These are phyloP conservation scores for Aspergillus sclerotioniger DNA, from an alignment of 495 filamentous ascomycete species.

Conservation along the genomic window DNA sequence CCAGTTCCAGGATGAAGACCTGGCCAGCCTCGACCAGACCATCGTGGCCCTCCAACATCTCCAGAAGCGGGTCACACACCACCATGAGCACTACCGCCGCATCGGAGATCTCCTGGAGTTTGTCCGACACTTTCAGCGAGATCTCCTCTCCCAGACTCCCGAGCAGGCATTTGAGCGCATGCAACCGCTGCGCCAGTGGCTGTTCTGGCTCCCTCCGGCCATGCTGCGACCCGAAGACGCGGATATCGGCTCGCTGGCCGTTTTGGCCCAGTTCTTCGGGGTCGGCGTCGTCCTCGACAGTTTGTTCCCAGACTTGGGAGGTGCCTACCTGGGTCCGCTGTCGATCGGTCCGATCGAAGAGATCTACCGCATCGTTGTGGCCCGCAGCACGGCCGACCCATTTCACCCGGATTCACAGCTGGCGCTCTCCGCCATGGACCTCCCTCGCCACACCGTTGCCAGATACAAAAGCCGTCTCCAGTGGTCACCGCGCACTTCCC, in stretches of 20 bases:
- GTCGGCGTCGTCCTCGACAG: slow-evolving; percentile 83
- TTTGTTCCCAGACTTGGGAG: slow-evolving; percentile 85
- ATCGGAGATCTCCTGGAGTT: slow-evolving; percentile 79
- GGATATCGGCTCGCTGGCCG: slow-evolving; percentile 43
- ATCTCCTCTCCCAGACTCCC: slow-evolving; percentile 68
- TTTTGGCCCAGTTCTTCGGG: slow-evolving; percentile 90
- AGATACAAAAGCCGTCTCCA: slow-evolving; percentile 36
- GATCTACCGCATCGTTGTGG: slow-evolving; percentile 58
- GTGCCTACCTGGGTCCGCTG: slow-evolving; percentile 79
- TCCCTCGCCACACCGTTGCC: slow-evolving; percentile 36
- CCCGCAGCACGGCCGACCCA: slow-evolving; percentile 34
- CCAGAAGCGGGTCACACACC: slow-evolving; percentile 67
- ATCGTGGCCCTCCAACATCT: slow-evolving; percentile 58
- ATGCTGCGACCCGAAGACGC: slow-evolving; percentile 56
- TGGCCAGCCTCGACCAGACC: slow-evolving; percentile 60
- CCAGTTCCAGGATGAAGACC: slow-evolving; percentile 55
- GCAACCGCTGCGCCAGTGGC: slow-evolving; percentile 81
- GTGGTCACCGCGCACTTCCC: slow-evolving; percentile 40
- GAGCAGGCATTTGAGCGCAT: slow-evolving; percentile 86
- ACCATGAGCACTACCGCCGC: slow-evolving; percentile 69
- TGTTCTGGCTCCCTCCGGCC: slow-evolving; percentile 88
- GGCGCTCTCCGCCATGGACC: slow-evolving; percentile 36
- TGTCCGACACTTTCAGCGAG: slow-evolving; percentile 71
- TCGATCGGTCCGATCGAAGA: slow-evolving; percentile 74
- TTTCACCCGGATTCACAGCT: slow-evolving; percentile 37